Base-by-base conservation (phyloP, 1,139 yeast species). In the Williopsis jadinii region DNA sequence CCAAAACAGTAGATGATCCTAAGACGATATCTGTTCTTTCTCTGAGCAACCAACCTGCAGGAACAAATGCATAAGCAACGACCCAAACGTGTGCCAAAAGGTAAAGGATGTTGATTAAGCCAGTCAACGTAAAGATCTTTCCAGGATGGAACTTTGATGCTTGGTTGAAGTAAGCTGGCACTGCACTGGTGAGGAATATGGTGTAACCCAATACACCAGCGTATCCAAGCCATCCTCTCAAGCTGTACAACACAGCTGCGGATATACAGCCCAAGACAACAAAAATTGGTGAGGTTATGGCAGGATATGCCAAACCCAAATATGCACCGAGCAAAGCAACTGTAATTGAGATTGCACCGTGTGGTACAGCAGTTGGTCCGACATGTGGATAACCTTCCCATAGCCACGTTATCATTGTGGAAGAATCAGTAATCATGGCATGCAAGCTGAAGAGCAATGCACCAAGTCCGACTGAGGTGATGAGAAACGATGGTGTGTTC, bases 31-130 rank as follows among this genome's bases (percentile, higher is more conserved):
- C 95, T 5, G 92, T 80, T 59, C 96, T 76, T 63, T 92, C 98
- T 58, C 98, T 77, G 43, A 92, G 69, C 27, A 84, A 51, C 58
- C 82, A 82, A 5, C 98, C 98, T 48, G 86, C 92, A 12, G 98
- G 98, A 39, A 92, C 98, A 65, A 92, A 92, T 0, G 98, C 98
- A 61, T 92, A 92, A 0, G 98, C 98, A 34, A 92, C 98, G 41
- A 84, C 80, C 97, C 97, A 92, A 39, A 92, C 95, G 62, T 90
- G 92, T 11, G 85, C 92, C 48, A 92, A 70, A 12, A 79, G 67
- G 34, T 84, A 61, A 6, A 84, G 46, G 36, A 83, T 66, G 47
- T 77, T 68, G 42, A 78, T 58, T 12, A 83, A 60, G 42, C 80
- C 72, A 1, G 81, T 82, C 6, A 79, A 46, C 11, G 79, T 75